Percentiles rank a stretch among this genome's conserved stretches.
phyloP scores from a whole-genome alignment of 2,329 filamentous ascomycete genomes.

The Aspergillus sp. region DNA sequence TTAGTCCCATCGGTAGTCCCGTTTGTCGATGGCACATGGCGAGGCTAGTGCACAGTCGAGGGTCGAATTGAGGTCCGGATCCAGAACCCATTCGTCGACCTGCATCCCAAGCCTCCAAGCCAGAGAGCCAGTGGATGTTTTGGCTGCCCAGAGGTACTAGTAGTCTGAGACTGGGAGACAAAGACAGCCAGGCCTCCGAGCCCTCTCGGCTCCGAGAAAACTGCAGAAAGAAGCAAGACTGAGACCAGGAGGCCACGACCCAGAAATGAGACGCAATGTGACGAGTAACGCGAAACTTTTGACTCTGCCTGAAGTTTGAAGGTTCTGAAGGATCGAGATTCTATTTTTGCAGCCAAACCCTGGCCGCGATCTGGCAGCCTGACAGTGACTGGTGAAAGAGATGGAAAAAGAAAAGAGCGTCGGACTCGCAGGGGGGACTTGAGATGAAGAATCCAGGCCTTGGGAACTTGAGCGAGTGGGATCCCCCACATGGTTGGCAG shows the following conservation, averaged over 20 bases:
- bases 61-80: constrained; percentile 6
- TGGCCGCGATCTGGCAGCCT: not conserved
- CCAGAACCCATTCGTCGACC: constrained; percentile 8
- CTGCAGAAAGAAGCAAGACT: constrained; percentile 7
- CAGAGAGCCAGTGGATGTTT: not conserved
- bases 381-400: not conserved
- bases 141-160: not conserved
- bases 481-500: constrained; percentile 21
- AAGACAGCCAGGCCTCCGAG: not conserved
- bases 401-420: constrained; percentile 11
- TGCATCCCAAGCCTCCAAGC: constrained; percentile 12
- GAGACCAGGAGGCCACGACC: not conserved
- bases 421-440: not conserved
- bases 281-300: not conserved
- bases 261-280: constrained; percentile 8
- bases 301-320: not conserved
- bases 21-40: constrained; percentile 18
- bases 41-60: not conserved
- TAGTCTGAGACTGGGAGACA: constrained; percentile 3
- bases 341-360: constrained; percentile 9
- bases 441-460: not conserved
- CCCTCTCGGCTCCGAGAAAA: constrained; percentile 12
- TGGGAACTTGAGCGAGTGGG: not conserved
- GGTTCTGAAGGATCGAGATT: constrained; percentile 9
- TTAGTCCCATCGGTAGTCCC: constrained; percentile 17